Conservation (phyloP, 257 asterid species). For the Primulina eburnea region DNA sequence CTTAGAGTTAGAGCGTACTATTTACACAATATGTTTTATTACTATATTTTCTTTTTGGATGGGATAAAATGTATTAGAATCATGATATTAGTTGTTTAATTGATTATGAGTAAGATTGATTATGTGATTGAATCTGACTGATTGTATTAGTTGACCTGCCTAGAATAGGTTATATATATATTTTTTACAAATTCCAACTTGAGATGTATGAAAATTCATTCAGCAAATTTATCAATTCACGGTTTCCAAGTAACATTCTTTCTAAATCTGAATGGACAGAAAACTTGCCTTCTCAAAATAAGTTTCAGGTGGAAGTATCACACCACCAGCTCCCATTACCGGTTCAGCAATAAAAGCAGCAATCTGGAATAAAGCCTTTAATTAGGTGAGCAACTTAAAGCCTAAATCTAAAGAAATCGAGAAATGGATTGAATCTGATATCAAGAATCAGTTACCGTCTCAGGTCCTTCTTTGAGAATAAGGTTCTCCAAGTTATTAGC, state of each 20-base stretch:
- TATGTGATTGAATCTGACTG: background rate
- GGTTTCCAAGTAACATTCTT: background rate
- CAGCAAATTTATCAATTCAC: background rate
- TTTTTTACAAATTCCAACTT: background rate
- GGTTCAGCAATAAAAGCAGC: conserved; percentile 98
- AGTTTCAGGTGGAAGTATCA: conserved; percentile 86
- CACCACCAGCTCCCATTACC: conserved; percentile 98
- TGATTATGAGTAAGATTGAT: background rate
- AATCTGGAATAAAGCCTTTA: conserved; percentile 43
- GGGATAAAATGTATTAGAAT: background rate
- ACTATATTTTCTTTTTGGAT: background rate
- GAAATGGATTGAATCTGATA: background rate
- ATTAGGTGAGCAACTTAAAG: conserved; percentile 16
- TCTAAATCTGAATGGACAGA: background rate
- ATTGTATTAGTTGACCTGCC: background rate
- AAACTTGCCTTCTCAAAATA: conserved; percentile 75
- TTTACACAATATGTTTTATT: background rate
- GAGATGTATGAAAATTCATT: background rate
- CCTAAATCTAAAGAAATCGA: background rate
- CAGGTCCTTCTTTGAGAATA: conserved; percentile 92
- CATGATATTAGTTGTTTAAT: background rate
- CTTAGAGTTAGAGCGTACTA: background rate
- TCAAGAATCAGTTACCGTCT: conserved; percentile 54
- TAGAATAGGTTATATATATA: background rate
- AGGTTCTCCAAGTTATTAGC: conserved; percentile 87